Percentiles rank a stretch among this genome's conserved stretches.
phyloP scores from a whole-genome alignment of 805 yeast species.

The Saturnispora sekii region DNA sequence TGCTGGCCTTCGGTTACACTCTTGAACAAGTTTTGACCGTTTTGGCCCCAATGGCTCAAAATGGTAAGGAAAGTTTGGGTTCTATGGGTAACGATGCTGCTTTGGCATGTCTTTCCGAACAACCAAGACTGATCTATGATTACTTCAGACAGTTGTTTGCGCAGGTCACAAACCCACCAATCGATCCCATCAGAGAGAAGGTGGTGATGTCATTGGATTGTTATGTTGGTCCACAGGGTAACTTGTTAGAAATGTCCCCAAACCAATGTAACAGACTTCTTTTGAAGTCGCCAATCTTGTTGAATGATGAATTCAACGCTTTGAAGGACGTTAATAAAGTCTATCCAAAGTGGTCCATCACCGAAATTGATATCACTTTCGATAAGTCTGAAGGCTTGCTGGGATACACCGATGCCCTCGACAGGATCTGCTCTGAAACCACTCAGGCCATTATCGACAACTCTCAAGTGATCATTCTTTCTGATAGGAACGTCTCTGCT shows the following conservation, averaged over 20 bases:
- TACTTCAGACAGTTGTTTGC: constrained; percentile 95
- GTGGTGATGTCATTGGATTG: constrained; percentile 97
- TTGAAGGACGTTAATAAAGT: constrained; percentile 60
- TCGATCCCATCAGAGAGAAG: constrained; percentile 94
- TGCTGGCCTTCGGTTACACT: constrained; percentile 87
- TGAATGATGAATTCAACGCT: constrained; percentile 65
- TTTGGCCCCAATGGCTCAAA: constrained; percentile 86
- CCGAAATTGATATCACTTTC: constrained; percentile 82
- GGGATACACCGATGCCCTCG: constrained; percentile 80
- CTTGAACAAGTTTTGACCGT: constrained; percentile 80
- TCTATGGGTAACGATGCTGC: constrained; percentile 99
- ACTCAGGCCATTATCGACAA: constrained; percentile 71
- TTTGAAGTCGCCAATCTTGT: constrained; percentile 73
- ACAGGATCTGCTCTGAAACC: constrained; percentile 80
- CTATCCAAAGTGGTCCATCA: constrained; percentile 80
- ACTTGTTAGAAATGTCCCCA: constrained; percentile 84
- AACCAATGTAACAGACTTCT: constrained; percentile 83
- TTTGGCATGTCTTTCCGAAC: constrained; percentile 86
- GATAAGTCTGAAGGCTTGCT: constrained; percentile 70
- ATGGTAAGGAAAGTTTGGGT: constrained; percentile 90
- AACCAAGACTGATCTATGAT: constrained; percentile 83
- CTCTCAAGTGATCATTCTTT: constrained; percentile 63
- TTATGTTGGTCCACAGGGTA: constrained; percentile 97
- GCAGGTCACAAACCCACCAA: constrained; percentile 97
- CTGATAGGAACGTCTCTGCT: constrained; percentile 56